phyloP scores from a whole-genome alignment of 2,329 filamentous ascomycete species.

The Venturia effusa region DNA sequence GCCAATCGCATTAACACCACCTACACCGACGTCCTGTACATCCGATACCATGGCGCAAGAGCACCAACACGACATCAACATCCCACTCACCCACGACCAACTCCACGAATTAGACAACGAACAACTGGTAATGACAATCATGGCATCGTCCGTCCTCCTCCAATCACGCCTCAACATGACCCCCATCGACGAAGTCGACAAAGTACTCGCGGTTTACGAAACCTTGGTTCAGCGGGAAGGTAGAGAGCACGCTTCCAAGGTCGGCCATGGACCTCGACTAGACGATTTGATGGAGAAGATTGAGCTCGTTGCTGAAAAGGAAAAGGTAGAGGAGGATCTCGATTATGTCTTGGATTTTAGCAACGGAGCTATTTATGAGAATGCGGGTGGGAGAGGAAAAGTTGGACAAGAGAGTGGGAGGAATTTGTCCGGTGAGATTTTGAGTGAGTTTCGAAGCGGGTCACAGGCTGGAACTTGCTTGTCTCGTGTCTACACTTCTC shows the following conservation, averaged over 20 bases:
- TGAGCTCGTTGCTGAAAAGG: neutral
- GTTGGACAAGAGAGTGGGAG: neutral
- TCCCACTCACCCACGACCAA: neutral
- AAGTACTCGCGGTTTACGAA: neutral
- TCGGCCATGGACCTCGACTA: neutral
- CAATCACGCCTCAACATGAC: neutral
- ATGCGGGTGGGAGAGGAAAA: neutral
- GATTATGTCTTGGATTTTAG: neutral
- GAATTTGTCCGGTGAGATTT: neutral
- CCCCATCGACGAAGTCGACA: neutral
- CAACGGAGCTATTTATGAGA: neutral
- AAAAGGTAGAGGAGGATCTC: neutral
- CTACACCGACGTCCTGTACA: neutral
- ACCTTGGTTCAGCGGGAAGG: neutral
- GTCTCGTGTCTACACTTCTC: neutral
- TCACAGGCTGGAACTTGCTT: neutral
- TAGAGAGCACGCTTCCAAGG: neutral
- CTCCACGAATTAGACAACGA: neutral
- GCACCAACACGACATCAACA: neutral
- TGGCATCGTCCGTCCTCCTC: neutral
- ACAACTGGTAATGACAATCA: neutral
- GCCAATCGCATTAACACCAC: neutral
- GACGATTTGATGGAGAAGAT: neutral
- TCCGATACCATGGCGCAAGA: neutral
- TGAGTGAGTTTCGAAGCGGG: neutral